These are phyloP conservation scores for Trichoderma afroharzianum DNA, from an alignment of 2,329 filamentous ascomycete genomes.

Conservation along the genomic window DNA sequence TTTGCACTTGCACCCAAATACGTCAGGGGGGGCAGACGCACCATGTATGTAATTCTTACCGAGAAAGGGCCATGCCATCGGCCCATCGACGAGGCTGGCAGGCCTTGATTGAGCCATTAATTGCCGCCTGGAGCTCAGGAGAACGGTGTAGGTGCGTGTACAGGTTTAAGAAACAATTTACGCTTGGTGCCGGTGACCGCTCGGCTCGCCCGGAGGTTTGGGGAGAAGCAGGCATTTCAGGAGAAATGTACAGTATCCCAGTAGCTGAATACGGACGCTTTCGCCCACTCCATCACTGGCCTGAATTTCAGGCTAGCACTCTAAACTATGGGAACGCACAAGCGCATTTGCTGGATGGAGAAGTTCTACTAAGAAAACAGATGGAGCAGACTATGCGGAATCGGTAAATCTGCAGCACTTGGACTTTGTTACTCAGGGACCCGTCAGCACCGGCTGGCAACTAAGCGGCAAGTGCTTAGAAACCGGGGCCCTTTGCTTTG, in stretches of 20 bases:
- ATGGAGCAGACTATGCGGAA: not conserved
- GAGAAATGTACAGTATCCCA: not conserved
- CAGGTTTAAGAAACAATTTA: not conserved
- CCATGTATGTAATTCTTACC: not conserved
- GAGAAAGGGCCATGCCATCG: not conserved
- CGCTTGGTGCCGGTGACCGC: not conserved
- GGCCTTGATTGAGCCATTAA: conserved; percentile 1
- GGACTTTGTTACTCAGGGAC: not conserved
- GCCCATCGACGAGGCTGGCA: not conserved
- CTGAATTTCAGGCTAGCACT: not conserved
- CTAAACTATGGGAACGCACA: not conserved
- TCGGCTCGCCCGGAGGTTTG: not conserved
- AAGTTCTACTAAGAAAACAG: not conserved
- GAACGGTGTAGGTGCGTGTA: not conserved
- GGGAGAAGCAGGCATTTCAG: not conserved
- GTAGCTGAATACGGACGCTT: not conserved
- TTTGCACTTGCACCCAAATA: not conserved
- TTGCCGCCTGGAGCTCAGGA: not conserved
- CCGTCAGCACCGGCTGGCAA: conserved; percentile 2
- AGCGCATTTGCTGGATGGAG: not conserved
- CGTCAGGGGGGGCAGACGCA: not conserved
- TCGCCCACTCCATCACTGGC: not conserved
- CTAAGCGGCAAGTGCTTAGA: conserved; percentile 14
- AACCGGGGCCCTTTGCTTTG: not conserved
- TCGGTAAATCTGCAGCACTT: not conserved